Evolutionary conservation across 1,284 basidiomycete species (phyloP), one percentile per base, ranked within the genome.

Genomic region (Malassezia sp.): DNA sequence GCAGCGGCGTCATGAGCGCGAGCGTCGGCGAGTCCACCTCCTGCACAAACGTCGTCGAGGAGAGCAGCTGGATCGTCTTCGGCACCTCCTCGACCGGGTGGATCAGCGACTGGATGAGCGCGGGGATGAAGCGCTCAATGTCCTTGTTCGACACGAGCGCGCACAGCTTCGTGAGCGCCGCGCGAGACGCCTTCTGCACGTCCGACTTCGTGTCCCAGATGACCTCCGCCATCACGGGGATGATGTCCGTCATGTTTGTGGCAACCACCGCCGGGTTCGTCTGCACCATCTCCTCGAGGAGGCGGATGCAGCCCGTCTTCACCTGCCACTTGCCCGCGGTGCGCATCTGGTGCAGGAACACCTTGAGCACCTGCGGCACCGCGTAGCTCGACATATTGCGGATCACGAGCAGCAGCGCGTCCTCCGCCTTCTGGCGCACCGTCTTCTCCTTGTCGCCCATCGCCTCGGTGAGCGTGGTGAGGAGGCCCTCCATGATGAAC

Each of bases 191-290:
- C 79, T 95, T 97, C 83, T 96, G 95, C 73, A 99, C 93, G 63
- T 96, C 90, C 55, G 86, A 80, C 79, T 99, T 99, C 76, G 93
- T 97, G 76, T 97, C 93, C 90, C 90, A 96, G 71, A 97, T 96
- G 55, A 84, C 89, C 71, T 89, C 91, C 40, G 89, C 74, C 71
- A 97, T 86, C 70, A 93, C 77, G 55, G 93, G 93, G 60, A 97
- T 84, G 65, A 96, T 89, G 52, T 93, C 86, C 57, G 91, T 90
- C 78, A 90, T 95, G 71, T 86, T 82, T 68, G 80, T 81, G 57
- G 85, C 85, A 60, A 81, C 85, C 76, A 93, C 89, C 56, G 75
- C 72, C 45, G 90, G 86, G 42, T 85, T 84, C 63, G 82, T 81
- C 59, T 73, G 75, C 71, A 96, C 83, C 73, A 99, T 80, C 76